phyloP scores from a whole-genome alignment of 495 filamentous ascomycete genomes.

The Neurospora africana region DNA sequence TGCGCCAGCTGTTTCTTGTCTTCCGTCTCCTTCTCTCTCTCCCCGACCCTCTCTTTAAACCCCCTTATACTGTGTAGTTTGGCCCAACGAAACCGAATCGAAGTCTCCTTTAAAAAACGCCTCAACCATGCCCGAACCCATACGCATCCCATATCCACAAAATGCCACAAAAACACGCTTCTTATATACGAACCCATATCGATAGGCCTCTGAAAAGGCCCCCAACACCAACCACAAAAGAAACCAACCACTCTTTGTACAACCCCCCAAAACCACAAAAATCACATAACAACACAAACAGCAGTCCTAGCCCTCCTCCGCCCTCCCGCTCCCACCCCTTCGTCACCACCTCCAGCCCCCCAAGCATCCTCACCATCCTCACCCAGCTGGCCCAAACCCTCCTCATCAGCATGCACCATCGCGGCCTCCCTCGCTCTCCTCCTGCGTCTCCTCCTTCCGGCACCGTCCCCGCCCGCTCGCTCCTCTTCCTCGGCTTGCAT shows the following conservation, averaged over 20 bases:
- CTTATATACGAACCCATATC: not conserved
- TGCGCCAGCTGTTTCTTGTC: not conserved
- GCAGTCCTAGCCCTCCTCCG: slow-evolving; percentile 44
- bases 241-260: not conserved
- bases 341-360: not conserved
- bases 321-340: slow-evolving; percentile 5
- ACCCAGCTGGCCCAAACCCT: slow-evolving; percentile 42
- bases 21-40: not conserved
- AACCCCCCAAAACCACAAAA: slow-evolving; percentile 23
- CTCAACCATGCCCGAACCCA: not conserved
- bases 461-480: slow-evolving; percentile 48
- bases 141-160: not conserved
- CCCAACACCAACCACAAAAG: not conserved
- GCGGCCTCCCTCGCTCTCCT: slow-evolving; percentile 69
- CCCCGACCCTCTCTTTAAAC: no score
- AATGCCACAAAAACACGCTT: not conserved
- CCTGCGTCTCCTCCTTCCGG: slow-evolving; percentile 53
- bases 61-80: not conserved
- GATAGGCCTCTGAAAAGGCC: not conserved
- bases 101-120: not conserved
- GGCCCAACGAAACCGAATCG: not conserved
- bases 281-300: slow-evolving; percentile 39
- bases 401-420: slow-evolving; percentile 65
- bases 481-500: slow-evolving; percentile 82
- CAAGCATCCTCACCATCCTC: slow-evolving; percentile 35